Evolutionary conservation across 2,329 filamentous ascomycete species (phyloP).

Genomic region (Aspergillus ochraceoroseus): DNA sequence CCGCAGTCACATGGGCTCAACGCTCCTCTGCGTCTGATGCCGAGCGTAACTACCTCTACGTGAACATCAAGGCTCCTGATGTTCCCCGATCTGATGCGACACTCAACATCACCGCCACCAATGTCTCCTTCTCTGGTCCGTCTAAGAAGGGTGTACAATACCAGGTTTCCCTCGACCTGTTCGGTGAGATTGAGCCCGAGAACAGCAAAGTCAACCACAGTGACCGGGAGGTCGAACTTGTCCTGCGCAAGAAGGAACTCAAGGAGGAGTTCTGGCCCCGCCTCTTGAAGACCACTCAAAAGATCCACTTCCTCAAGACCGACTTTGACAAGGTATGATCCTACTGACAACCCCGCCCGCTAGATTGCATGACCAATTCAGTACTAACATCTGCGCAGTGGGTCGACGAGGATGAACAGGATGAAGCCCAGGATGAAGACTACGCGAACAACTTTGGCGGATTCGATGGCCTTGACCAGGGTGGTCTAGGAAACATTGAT

Average conservation of each 20-base stretch:
- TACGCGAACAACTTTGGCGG: slow-evolving; percentile 51
- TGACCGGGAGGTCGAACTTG: slow-evolving; percentile 78
- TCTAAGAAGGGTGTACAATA: slow-evolving; percentile 85
- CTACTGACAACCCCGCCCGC: neutral
- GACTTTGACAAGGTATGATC: slow-evolving; percentile 84
- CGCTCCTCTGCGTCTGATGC: slow-evolving; percentile 76
- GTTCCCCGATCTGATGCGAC: slow-evolving; percentile 69
- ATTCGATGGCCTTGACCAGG: slow-evolving; percentile 45
- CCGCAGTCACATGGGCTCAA: slow-evolving; percentile 90
- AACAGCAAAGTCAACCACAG: slow-evolving; percentile 86
- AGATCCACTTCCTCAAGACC: slow-evolving; percentile 93
- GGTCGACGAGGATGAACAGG: slow-evolving; percentile 98
- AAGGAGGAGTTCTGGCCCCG: slow-evolving; percentile 94
- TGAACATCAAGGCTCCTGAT: slow-evolving; percentile 85
- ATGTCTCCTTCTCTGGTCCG: slow-evolving; percentile 74
- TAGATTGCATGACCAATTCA: neutral
- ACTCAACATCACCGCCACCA: slow-evolving; percentile 74
- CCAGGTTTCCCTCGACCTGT: slow-evolving; percentile 81
- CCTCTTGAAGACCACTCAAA: slow-evolving; percentile 83
- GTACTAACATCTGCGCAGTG: slow-evolving; percentile 51
- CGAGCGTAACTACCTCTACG: slow-evolving; percentile 89
- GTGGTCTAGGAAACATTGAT: slow-evolving; percentile 81
- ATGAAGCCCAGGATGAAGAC: slow-evolving; percentile 80
- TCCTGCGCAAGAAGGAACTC: slow-evolving; percentile 94
- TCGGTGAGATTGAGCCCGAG: slow-evolving; percentile 78